phyloP scores from a whole-genome alignment of 164 flowering plant species.

The Liriodendron chinense region DNA sequence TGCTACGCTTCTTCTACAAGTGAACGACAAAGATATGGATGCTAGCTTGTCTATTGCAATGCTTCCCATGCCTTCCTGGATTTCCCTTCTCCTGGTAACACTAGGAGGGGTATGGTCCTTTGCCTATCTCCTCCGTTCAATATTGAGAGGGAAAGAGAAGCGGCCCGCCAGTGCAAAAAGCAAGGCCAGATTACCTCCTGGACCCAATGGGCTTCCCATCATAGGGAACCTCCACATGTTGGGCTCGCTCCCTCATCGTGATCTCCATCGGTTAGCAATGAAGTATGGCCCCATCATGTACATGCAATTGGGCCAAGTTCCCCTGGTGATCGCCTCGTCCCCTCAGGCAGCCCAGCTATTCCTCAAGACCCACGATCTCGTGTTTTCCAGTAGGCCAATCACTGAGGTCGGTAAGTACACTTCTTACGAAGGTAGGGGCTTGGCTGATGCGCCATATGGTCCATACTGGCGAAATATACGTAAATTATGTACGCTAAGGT shows the following conservation, averaged over 20 bases:
- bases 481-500: constrained; percentile 20
- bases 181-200: constrained; percentile 18
- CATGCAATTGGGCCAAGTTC: constrained; percentile 21
- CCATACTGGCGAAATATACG: constrained; percentile 27
- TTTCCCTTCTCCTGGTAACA: not conserved
- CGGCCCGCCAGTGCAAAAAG: not conserved
- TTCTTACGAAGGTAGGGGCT: constrained; percentile 9
- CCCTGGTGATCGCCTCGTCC: constrained; percentile 19
- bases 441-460: constrained; percentile 21
- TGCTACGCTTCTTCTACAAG: too few relatives aligned
- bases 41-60: not conserved
- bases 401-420: constrained; percentile 9
- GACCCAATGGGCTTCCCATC: constrained; percentile 25
- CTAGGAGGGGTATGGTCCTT: not conserved
- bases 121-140: not conserved
- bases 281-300: constrained; percentile 26
- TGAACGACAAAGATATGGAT: too few relatives aligned
- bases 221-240: constrained; percentile 27
- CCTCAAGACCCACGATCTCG: constrained; percentile 27
- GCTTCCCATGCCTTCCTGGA: not conserved
- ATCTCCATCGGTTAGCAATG: constrained; percentile 13
- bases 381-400: constrained; percentile 21
- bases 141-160: not conserved
- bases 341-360: constrained; percentile 17
- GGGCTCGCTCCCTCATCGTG: constrained; percentile 23